Evolutionary conservation across 225 moss, liverwort and hornwort genomes (phyloP), one percentile per base, ranked within the genome.

Genomic region (Neckera pumila): DNA sequence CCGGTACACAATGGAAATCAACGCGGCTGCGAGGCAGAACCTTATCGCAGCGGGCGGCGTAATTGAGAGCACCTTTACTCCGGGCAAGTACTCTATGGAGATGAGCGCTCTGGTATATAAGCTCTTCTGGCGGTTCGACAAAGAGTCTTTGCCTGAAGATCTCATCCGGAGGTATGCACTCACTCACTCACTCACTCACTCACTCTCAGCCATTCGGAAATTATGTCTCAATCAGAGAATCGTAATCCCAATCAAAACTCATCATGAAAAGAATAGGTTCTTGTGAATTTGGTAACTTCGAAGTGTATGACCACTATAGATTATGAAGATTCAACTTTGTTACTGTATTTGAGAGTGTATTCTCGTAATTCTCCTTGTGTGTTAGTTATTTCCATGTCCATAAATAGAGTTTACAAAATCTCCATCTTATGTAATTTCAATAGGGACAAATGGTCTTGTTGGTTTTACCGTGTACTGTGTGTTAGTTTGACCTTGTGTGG

Each of bases 1-100:
- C 43, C 96, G 97, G 22, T 97, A 97, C 89, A 98, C 98, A 14
- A 86, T 97, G 91, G 98, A 98, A 87, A 97, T 97, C 49, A 98
- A 98, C 74, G 95, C 95, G 31, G 90, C 93, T 8, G 97, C 97
- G 10, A 89, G 98, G 31, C 96, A 97, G 66, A 95, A 88, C 76
- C 88, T 98, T 31, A 90, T 98, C 42, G 56, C 53, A 27, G 93
- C 95, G 14, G 95, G 76, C 4, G 98, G 98, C 33, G 93, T 98
- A 58, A 98, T 98, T 42, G 98, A 98, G 87, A 85, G 90, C 10
- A 84, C 85, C 33, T 96, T 96, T 74, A 93, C 95, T 31, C 93
- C 98, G 19, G 97, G 96, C 17, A 88, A 87, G 75, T 93, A 94
- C 81, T 58, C 96, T 2, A 89, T 97, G 93, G 91, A 94, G 77